A percentile compares a stretch with the other conserved stretches of the same genome.
phyloP scores from a whole-genome alignment of 2,329 filamentous ascomycete genomes.

The Alternaria metachromatica region DNA sequence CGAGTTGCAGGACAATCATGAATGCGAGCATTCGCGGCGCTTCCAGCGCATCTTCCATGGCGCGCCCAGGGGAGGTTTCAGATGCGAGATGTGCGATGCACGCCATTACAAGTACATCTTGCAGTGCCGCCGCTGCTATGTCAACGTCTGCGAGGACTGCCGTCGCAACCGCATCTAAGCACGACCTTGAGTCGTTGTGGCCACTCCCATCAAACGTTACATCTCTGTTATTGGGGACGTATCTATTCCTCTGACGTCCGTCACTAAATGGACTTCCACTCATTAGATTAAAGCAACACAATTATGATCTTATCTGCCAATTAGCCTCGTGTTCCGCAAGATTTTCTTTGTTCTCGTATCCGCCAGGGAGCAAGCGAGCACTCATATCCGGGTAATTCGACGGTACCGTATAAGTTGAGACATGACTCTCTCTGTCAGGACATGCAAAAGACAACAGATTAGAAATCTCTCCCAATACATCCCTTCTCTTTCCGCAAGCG shows the following conservation, averaged over 20 bases:
- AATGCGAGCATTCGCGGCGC: constrained; percentile 29
- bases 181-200: background rate
- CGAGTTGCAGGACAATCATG: constrained; percentile 26
- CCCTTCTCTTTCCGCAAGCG: background rate
- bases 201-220: too few species aligned
- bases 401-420: background rate
- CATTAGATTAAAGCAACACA: background rate
- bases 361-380: background rate
- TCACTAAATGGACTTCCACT: background rate
- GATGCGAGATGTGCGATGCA: constrained; percentile 33
- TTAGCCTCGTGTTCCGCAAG: background rate
- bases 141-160: constrained; percentile 32
- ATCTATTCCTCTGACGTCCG: background rate
- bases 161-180: constrained; percentile 25
- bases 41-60: constrained; percentile 22
- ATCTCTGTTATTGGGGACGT: background rate
- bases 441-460: background rate
- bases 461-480: background rate
- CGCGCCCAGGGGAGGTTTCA: constrained; percentile 15
- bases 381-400: constrained; percentile 8
- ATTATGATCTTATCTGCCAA: background rate
- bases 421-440: background rate
- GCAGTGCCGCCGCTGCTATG: constrained; percentile 27
- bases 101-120: constrained; percentile 31
- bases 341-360: background rate